These are phyloP conservation scores for Parastagonospora nodorum DNA, from an alignment of 2,329 filamentous ascomycete species.

Conservation along the genomic window DNA sequence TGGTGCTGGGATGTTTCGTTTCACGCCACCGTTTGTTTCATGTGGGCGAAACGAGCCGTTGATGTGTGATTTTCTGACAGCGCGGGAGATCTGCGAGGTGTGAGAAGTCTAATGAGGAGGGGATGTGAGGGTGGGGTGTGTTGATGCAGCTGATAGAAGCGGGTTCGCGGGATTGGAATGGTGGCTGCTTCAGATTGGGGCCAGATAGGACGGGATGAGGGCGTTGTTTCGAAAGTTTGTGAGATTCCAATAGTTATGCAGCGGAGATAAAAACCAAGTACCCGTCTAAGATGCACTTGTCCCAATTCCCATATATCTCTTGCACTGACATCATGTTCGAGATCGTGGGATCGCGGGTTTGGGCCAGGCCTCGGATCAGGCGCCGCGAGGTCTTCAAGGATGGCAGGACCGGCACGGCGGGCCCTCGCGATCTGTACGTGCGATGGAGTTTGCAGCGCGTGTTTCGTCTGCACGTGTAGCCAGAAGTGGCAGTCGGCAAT, in stretches of 20 bases:
- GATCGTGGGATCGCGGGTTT: too few relatives aligned
- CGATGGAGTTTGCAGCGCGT: neutral
- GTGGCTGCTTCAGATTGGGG: too few relatives aligned
- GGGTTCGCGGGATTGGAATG: neutral
- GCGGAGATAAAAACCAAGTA: too few relatives aligned
- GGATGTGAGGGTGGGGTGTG: neutral
- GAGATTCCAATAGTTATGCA: too few relatives aligned
- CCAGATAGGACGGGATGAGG: too few relatives aligned
- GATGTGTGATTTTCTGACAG: neutral
- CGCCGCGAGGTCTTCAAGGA: too few relatives aligned
- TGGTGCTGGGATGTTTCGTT: neutral
- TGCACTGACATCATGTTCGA: too few relatives aligned
- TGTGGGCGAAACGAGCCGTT: neutral
- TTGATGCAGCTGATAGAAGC: neutral
- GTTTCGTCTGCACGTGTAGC: neutral
- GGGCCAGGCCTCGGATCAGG: too few relatives aligned
- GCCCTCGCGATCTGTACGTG: neutral
- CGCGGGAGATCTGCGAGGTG: neutral
- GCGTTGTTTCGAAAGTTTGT: too few relatives aligned
- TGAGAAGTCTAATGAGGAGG: neutral
- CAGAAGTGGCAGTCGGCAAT: conserved; percentile 1
- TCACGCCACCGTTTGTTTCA: neutral
- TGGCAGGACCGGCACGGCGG: too few relatives aligned
- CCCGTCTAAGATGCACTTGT: too few relatives aligned
- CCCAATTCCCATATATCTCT: too few relatives aligned